phyloP scores from a whole-genome alignment of 306 rosid genomes.

The Cucurbita moschata region DNA sequence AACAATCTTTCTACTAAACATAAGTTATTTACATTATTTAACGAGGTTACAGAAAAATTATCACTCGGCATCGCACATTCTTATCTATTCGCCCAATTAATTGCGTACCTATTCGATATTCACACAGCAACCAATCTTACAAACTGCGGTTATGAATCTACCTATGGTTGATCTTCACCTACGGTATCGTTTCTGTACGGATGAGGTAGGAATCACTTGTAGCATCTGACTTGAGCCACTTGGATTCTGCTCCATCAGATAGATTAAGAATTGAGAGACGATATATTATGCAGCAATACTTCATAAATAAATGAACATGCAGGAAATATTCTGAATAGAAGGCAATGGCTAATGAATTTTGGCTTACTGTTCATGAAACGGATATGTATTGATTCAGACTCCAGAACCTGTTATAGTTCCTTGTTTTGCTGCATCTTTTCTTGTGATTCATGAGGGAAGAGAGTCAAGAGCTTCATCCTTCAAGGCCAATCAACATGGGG shows the following conservation, averaged over 20 bases:
- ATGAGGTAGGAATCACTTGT: neutral
- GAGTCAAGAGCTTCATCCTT: slow-evolving; percentile 63
- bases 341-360: neutral
- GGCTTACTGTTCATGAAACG: neutral
- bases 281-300: neutral
- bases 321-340: neutral
- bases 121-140: neutral
- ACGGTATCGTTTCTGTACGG: neutral
- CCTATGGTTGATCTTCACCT: neutral
- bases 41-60: neutral
- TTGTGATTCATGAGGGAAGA: slow-evolving; percentile 27
- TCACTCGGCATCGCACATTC: neutral
- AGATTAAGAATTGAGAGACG: neutral
- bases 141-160: neutral
- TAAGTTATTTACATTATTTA: neutral
- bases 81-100: neutral
- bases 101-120: neutral
- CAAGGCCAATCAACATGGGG: slow-evolving; percentile 3
- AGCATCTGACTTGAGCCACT: neutral
- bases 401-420: slow-evolving; percentile 11
- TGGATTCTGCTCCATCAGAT: neutral
- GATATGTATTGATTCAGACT: neutral
- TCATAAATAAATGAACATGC: neutral
- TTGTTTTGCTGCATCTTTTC: slow-evolving; percentile 31
- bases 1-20: neutral